A percentile compares a stretch with the other conserved stretches of the same genome.
phyloP scores from a whole-genome alignment of 495 filamentous ascomycete genomes.

The Lophiostoma macrostomum region DNA sequence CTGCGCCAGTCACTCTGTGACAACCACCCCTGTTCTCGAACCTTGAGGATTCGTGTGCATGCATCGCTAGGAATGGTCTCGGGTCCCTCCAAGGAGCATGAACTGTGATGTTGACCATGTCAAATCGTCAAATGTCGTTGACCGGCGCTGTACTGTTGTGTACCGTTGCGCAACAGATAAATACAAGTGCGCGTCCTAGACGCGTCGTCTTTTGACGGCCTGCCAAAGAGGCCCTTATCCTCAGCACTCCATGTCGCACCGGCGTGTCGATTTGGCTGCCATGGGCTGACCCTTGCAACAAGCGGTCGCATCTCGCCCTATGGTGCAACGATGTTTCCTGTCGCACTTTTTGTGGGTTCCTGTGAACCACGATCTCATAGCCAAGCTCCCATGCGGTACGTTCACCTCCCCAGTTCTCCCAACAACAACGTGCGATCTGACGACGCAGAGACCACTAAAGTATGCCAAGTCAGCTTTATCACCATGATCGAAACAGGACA shows the following conservation, averaged over 20 bases:
- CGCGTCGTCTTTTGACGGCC: constrained; percentile 4
- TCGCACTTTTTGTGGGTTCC: not conserved
- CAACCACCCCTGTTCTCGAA: not conserved
- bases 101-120: constrained; percentile 9
- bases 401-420: constrained; percentile 41
- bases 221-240: not conserved
- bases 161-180: not conserved
- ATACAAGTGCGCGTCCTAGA: not conserved
- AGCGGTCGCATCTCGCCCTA: not conserved
- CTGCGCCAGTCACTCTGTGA: constrained; percentile 7
- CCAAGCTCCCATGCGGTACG: not conserved
- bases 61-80: not conserved
- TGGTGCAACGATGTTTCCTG: not conserved
- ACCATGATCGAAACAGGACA: not conserved
- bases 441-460: constrained; percentile 34
- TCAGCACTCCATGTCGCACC: constrained; percentile 26
- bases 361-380: constrained; percentile 13
- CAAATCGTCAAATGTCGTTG: not conserved
- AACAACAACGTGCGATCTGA: constrained; percentile 44
- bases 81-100: not conserved
- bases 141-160: not conserved
- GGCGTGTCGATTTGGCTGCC: constrained; percentile 23
- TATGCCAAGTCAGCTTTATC: constrained; percentile 11
- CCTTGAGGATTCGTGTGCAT: not conserved
- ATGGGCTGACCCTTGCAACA: not conserved